Percentiles rank a stretch among this genome's conserved stretches.
phyloP scores from a whole-genome alignment of 805 yeast genomes.

The Metschnikowia arizonensis region DNA sequence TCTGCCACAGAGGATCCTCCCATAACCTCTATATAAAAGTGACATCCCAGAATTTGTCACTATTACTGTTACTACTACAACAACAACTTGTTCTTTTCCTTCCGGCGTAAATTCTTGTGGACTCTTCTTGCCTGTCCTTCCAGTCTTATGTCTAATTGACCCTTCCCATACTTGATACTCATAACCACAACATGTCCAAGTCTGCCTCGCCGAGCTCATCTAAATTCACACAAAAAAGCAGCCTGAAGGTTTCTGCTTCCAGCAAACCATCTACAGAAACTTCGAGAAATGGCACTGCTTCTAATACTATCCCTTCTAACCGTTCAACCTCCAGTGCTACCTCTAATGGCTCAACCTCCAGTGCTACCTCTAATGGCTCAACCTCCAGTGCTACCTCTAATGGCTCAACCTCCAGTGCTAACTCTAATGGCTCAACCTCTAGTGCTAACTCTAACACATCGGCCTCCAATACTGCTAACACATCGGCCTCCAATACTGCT shows the following conservation, averaged over 20 bases:
- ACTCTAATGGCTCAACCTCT: no score
- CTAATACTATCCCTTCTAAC: neutral
- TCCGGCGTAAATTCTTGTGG: neutral
- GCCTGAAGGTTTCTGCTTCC: neutral
- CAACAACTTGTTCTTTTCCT: neutral
- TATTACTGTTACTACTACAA: neutral
- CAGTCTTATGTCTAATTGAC: neutral
- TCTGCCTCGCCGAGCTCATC: neutral
- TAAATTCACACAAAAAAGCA: neutral
- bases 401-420: no score
- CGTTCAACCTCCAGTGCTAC: no score
- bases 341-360: no score
- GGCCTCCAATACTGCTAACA: no score
- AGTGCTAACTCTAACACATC: no score
- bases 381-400: no score
- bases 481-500: no score
- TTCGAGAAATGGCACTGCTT: neutral
- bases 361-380: no score
- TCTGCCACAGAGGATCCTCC: neutral
- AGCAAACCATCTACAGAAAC: neutral
- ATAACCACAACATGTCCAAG: neutral
- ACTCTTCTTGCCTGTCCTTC: neutral
- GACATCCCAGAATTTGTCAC: neutral
- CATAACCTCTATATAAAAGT: neutral
- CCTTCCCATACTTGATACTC: neutral